A percentile compares a stretch with the other conserved stretches of the same genome.
Conservation (phyloP, 345 rosid genomes). For the Brassica rapa region DNA sequence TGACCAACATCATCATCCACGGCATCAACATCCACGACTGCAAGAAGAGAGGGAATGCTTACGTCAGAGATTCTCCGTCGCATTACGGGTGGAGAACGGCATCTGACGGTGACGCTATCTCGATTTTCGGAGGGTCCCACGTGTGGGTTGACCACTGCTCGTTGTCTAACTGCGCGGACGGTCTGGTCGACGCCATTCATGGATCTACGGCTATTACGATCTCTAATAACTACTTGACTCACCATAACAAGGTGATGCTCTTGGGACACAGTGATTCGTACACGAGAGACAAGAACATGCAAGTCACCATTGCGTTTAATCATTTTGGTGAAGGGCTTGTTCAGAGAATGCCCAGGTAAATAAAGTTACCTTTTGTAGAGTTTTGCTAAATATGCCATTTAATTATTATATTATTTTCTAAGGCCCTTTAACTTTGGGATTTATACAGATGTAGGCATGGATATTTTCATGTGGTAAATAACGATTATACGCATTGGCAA, state of each 20-base stretch:
- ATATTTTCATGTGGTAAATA: slow-evolving; percentile 71
- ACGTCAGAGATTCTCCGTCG: slow-evolving; percentile 60
- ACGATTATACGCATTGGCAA: slow-evolving; percentile 65
- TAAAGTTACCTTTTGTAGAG: neutral
- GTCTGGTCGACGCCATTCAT: slow-evolving; percentile 59
- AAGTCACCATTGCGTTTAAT: slow-evolving; percentile 68
- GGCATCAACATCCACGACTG: slow-evolving; percentile 62
- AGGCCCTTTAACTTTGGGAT: neutral
- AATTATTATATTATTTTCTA: neutral
- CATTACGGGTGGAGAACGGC: slow-evolving; percentile 67
- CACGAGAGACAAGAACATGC: slow-evolving; percentile 62
- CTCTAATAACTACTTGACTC: slow-evolving; percentile 59
- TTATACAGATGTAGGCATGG: slow-evolving; percentile 57
- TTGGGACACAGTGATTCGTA: slow-evolving; percentile 65
- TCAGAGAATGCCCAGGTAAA: slow-evolving; percentile 71
- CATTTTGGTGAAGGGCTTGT: slow-evolving; percentile 74
- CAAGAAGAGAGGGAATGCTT: slow-evolving; percentile 57
- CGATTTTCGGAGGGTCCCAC: slow-evolving; percentile 64
- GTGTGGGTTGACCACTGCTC: slow-evolving; percentile 74
- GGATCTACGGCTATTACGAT: slow-evolving; percentile 65
- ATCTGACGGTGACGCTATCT: slow-evolving; percentile 64
- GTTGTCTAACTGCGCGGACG: slow-evolving; percentile 58
- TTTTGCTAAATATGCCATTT: neutral
- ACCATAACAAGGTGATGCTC: slow-evolving; percentile 66
- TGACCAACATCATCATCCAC: slow-evolving; percentile 59